Conservation (phyloP, 2,329 filamentous ascomycete species). For the Cladophialophora bantiana region DNA sequence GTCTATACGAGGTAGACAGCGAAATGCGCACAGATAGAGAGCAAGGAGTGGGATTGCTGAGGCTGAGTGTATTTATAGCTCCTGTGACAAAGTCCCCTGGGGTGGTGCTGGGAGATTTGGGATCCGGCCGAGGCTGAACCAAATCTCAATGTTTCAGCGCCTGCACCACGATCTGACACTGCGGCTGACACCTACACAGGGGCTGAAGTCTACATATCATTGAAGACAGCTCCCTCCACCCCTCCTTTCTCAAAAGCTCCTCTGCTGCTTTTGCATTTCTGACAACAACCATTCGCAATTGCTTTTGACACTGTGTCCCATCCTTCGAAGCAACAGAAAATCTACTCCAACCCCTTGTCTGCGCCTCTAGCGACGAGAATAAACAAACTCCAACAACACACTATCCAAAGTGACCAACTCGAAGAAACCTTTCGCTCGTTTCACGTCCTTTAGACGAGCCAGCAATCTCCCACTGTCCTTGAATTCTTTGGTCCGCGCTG, state of each 20-base stretch:
- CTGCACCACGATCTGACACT: neutral
- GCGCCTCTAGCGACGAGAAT: neutral
- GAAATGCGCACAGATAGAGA: neutral
- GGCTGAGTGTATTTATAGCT: constrained; percentile 3
- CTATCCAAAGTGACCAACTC: neutral
- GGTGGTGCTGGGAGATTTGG: neutral
- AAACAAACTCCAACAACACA: neutral
- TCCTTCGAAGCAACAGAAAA: neutral
- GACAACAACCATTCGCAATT: neutral
- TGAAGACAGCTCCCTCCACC: neutral
- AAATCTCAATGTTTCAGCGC: constrained; percentile 8
- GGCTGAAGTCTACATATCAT: neutral
- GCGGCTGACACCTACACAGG: constrained; percentile 8
- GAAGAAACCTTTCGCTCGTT: neutral
- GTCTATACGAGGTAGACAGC: neutral
- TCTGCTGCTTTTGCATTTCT: neutral
- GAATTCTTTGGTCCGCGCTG: neutral
- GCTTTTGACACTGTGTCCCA: neutral
- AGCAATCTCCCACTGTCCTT: neutral
- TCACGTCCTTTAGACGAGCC: neutral
- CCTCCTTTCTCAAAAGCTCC: neutral
- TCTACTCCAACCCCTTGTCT: neutral
- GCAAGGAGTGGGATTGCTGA: neutral
- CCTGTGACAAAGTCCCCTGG: neutral
- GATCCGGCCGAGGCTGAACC: constrained; percentile 10